Base-by-base conservation (phyloP, 371 early-diverging fungal genomes). In the Chytridiales sp. region DNA sequence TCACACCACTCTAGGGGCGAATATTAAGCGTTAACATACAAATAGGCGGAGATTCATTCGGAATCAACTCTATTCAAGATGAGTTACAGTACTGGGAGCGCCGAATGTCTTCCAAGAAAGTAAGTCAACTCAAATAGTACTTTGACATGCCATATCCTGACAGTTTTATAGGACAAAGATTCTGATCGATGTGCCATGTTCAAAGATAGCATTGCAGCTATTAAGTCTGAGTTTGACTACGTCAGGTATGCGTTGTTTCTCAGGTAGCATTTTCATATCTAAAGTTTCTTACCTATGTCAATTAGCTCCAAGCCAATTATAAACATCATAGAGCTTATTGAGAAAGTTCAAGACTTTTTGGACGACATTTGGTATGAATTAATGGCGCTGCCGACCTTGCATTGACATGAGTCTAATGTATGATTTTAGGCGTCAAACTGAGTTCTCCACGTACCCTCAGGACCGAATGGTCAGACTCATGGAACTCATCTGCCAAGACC, bases 321-420 rank as follows among this genome's bases (percentile, higher is more conserved):
- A 15, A 66, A 74, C 15, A 15, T 70, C 13, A 26, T 44, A 1
- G 77, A 73, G 26, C 19, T 62, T 1, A 47, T 73, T 17, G 80
- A 77, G 35, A 54, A 60, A 44, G 35, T 64, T 9, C 74, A 76
- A 38, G 80, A 76, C 43, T 35, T 51, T n/a, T 59, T 75, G 36
- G 80, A 79, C 56, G 78, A 79, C 32, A 35, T 79, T n/a, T 79
- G 80, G 80, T 77, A 47, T 2, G 56, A 1, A 6, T 41, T 30
- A n/a, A 2, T 27, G 22, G 24, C 15, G 1, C 4, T 3, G 34
- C 9, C 13, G 26, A 36, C 13, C 21, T 41, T 21, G 21, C 1
- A 19, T 38, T 22, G 36, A 4, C 11, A 22, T 22, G 19, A 52
- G 2, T 24, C 19, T 42, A 9, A 34, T 42, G 36, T 11, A 47